A percentile compares a stretch with the other conserved stretches of the same genome.
These are phyloP conservation scores for Circinella minor DNA, from an alignment of 371 early-diverging fungal genomes.

Conservation along the genomic window DNA sequence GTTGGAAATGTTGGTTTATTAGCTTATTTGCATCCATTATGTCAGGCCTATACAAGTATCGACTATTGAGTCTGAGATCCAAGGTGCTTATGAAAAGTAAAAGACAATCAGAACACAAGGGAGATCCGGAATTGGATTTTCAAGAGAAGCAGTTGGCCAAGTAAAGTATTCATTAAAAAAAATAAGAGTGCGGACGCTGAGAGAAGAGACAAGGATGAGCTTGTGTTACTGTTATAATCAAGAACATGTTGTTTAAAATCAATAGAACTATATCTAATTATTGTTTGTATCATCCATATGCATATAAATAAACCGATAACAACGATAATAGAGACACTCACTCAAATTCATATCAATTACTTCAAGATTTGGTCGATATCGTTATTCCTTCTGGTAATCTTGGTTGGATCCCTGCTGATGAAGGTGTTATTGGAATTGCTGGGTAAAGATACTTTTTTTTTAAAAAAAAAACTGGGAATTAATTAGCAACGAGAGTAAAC, in stretches of 20 bases:
- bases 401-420: constrained; percentile 55
- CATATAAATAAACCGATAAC: not conserved
- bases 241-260: no score
- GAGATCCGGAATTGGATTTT: constrained; percentile 32
- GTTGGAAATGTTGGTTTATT: constrained; percentile 65
- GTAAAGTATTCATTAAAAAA: constrained; percentile 18
- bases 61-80: constrained; percentile 38
- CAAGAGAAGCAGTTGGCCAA: constrained; percentile 42
- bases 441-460: constrained; percentile 43
- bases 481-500: no score
- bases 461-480: no score
- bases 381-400: constrained; percentile 61
- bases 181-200: no score
- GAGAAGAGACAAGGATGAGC: not conserved
- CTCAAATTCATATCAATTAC: constrained; percentile 46
- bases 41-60: constrained; percentile 63
- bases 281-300: not conserved
- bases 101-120: constrained; percentile 10
- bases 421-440: constrained; percentile 68
- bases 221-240: not conserved
- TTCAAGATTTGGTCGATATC: constrained; percentile 66
- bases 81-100: not conserved
- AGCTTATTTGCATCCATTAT: constrained; percentile 63
- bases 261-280: not conserved
- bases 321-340: constrained; percentile 38